Evolutionary conservation across 2,329 filamentous ascomycete genomes (phyloP), one percentile per base, ranked within the genome.

Genomic region (Colletotrichum nymphaeae): DNA sequence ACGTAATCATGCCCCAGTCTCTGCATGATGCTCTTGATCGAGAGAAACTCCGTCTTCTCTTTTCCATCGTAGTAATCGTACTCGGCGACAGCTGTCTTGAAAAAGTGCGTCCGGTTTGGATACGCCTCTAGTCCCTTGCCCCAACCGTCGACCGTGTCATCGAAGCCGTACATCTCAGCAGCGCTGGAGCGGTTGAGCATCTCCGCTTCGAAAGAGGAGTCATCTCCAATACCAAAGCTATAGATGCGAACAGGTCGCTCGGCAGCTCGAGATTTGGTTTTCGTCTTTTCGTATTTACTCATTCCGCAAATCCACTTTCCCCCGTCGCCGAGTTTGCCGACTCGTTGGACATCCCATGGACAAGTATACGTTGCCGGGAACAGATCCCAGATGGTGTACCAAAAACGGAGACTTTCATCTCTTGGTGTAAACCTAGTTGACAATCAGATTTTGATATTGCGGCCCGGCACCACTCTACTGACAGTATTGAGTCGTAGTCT

Each of bases 261-360:
- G 35, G 53, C 59, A 19, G 63, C 74, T 22, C 63, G 64, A 5
- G 73, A 69, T 57, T 76, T 72, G 5, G 8, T 3, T n/a, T 49
- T n/a, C 8, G 8, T 7, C 16, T 71, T 72, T 68, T 81, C 80
- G 73, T 81, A 82, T 19, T 77, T 74, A 4, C 78, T 79, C 80
- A 84, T 83, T 22, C 83, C 83, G 75, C 83, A 85, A 7, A 84
- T 79, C 80, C 82, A 83, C 72, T 85, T 85, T 8, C 83, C 83
- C 19, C 83, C 83, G 37, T 84, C 82, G 32, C 83, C 83, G 2
- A 83, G 73, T 4, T 78, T 75, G 1, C 83, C 83, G 1, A 85
- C 77, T 6, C 83, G 79, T 69, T 84, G 80, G 4, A 84, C 78
- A 37, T 84, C 82, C 69, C 82, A 79, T 1, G 83, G 83, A 74